phyloP scores from a whole-genome alignment of 1,284 basidiomycete genomes.

The Ustilago xerochloae region DNA sequence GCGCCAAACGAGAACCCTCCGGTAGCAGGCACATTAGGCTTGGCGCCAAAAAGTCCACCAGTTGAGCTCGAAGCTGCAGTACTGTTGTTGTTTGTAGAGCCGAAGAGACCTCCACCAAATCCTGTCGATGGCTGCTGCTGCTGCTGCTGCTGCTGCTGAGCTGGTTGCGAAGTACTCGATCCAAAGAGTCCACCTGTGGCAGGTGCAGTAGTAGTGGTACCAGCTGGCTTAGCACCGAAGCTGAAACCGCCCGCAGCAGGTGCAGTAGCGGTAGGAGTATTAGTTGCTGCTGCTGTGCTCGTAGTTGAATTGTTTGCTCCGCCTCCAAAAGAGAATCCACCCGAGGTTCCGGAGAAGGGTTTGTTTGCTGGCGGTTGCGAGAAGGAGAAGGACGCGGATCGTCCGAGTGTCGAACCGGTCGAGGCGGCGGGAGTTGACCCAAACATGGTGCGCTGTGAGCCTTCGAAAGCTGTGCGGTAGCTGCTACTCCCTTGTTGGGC shows the following conservation, averaged over 20 bases:
- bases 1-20: slow-evolving; percentile 48
- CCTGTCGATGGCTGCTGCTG: slow-evolving; percentile 26
- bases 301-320: slow-evolving; percentile 11
- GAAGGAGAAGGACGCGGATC: slow-evolving; percentile 52
- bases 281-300: slow-evolving; percentile 13
- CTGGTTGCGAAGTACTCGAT: slow-evolving; percentile 7
- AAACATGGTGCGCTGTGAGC: slow-evolving; percentile 20
- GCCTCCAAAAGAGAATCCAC: slow-evolving; percentile 44
- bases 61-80: slow-evolving; percentile 15
- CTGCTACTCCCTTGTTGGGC: background rate
- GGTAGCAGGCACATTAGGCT: slow-evolving; percentile 14
- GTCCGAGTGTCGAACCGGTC: slow-evolving; percentile 34
- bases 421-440: slow-evolving; percentile 28
- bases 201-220: slow-evolving; percentile 17
- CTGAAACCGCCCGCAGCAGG: slow-evolving; percentile 42
- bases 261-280: slow-evolving; percentile 15
- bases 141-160: slow-evolving; percentile 15
- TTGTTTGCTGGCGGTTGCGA: slow-evolving; percentile 49
- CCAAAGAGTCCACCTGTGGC: slow-evolving; percentile 45
- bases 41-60: slow-evolving; percentile 41
- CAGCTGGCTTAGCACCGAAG: slow-evolving; percentile 43
- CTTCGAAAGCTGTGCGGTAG: too few relatives aligned
- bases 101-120: slow-evolving; percentile 32
- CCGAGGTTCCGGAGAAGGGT: slow-evolving; percentile 46
- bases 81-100: slow-evolving; percentile 11